Base-by-base conservation (phyloP, 805 yeast genomes). In the Maudiozyma turicensis region DNA sequence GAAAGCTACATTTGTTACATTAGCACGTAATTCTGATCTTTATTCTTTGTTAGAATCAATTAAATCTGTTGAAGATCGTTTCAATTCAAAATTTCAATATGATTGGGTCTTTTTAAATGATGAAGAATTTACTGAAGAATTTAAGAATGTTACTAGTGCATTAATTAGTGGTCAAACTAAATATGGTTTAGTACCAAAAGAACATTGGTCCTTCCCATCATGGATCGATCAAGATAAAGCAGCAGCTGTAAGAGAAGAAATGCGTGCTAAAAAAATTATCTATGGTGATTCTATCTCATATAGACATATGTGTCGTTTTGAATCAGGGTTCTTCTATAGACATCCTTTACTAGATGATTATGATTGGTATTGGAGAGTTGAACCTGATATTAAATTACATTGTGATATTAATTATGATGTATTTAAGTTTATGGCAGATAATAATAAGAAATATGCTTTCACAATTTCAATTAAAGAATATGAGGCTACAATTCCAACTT, bases 71-170 rank as follows among this genome's bases (percentile, higher is more conserved):
- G 97, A 91, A 69, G 97, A 89, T 66, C 74, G 96, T 54, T 91
- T 93, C 74, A 91, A 91, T 72, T 64, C 70, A 14, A 75, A 85
- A 44, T 90, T 70, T 70, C 75, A 85, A 54, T 91, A 91, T 63
- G 97, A 95, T 58, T 91, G 98, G 97, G 93, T 89, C 30, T 93
- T 91, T 66, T 73, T 91, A 58, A 91, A 91, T 66, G 96, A 91
- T 64, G 88, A 82, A 50, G 83, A 76, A 44, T 93, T 91, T 69
- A 73, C 79, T 46, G 89, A 86, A 2, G 93, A 87, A 58, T 91
- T 93, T 67, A 86, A 79, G 58, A 68, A 70, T 30, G 75, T 79
- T 31, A 85, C 95, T 11, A 54, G 77, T 1, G 75, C 84, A 10
- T 68, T 88, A 60, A 81, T 82, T 13, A 80, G 90, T 34, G 98